Base-by-base conservation (phyloP, 805 yeast genomes). In the Blastobotrys attinorum region DNA sequence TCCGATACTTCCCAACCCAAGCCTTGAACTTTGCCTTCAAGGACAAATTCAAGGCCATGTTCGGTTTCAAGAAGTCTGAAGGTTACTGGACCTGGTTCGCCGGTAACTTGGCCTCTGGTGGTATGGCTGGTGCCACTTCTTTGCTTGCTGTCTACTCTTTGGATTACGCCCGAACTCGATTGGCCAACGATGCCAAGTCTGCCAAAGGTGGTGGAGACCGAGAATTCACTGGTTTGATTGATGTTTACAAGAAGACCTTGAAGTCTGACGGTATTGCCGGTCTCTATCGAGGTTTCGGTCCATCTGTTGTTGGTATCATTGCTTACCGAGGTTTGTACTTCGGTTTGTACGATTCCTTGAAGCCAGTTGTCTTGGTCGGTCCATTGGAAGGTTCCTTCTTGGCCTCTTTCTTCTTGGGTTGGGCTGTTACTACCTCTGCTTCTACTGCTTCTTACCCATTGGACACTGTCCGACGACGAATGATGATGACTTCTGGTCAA, bases 401-500 rank as follows among this genome's bases (percentile, higher is more conserved):
- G 58, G 96, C 96, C 63, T 83, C 96, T 63, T 88, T 88, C 95
- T 70, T 81, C 65, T 79, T 88, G 70, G 97, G 97, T 74, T 88
- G 97, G 97, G 77, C 79, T 71, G 96, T 88, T 65, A 88, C 97
- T 72, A 88, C 96, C 58, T 95, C 88, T 82, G 96, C 97, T 65
- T 89, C 96, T 62, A 87, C 96, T 58, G 95, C 95, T 69, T 87
- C 96, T 69, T 88, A 88, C 83, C 97, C 97, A 80, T 84, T 89
- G 73, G 97, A 88, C 76, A 88, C 97, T 67, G 88, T 88, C 68
- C 89, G 97, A 83, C 87, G 97, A 85, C 87, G 97, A 84, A 88
- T 88, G 97, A 88, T 88, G 97, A 88, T 88, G 97, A 88, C 97
- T 62, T 89, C 97, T 60, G 97, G 97, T 73, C 95, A 87, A 77